Conservation (phyloP, 495 filamentous ascomycete genomes). For the Aspergillus conjunctus region DNA sequence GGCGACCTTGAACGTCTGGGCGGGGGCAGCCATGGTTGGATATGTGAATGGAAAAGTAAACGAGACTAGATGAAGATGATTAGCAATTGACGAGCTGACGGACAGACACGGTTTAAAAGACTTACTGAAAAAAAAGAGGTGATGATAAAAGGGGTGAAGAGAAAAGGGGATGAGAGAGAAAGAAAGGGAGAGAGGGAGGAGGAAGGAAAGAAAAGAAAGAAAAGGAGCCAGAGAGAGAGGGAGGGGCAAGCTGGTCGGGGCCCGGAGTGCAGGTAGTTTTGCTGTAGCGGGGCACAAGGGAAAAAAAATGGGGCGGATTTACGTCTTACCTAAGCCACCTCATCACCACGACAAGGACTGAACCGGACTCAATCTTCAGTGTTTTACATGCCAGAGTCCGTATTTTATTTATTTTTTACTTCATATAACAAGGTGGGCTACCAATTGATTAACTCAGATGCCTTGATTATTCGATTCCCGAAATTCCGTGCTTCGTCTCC, state of each 20-base stretch:
- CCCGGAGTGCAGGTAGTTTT: constrained; percentile 9
- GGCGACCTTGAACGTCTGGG: constrained; percentile 94
- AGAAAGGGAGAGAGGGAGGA: constrained; percentile 9
- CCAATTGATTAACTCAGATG: neutral
- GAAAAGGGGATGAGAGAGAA: constrained; percentile 19
- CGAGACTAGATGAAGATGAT: constrained; percentile 6
- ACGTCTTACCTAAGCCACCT: constrained; percentile 15
- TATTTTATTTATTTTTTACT: too few relatives aligned
- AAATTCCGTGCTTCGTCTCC: too few relatives aligned
- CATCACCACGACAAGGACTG: neutral
- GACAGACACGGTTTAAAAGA: neutral
- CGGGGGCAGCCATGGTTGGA: constrained; percentile 66
- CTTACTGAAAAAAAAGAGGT: constrained; percentile 14
- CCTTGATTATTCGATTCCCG: neutral
- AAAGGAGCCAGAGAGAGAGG: too few relatives aligned
- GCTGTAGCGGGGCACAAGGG: constrained; percentile 12
- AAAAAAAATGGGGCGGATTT: constrained; percentile 17
- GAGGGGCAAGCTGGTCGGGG: constrained; percentile 12
- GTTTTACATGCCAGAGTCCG: neutral
- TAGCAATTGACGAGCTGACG: constrained; percentile 17
- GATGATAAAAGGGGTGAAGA: constrained; percentile 7
- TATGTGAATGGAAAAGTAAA: constrained; percentile 3
- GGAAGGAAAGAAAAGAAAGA: constrained; percentile 10
- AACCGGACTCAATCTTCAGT: neutral
- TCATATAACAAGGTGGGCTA: too few relatives aligned